Percentiles rank a stretch among this genome's conserved stretches.
Conservation (phyloP, 1,139 yeast species). For the Insectozyma bohioensis region DNA sequence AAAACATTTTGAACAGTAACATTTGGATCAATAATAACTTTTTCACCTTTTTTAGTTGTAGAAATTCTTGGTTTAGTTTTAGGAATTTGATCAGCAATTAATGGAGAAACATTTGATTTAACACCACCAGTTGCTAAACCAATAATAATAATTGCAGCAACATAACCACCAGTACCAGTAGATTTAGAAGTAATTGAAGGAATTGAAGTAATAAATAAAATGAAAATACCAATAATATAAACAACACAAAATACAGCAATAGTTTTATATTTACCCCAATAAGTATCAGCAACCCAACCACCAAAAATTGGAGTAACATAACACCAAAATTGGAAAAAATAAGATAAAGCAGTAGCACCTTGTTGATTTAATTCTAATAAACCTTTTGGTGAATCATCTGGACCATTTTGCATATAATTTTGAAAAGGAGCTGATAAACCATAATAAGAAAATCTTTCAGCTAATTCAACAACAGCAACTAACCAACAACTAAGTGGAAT, state of each 20-base stretch:
- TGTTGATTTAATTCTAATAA: constrained; percentile 59
- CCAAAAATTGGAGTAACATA: constrained; percentile 78
- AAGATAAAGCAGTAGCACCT: constrained; percentile 76
- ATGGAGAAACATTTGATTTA: constrained; percentile 75
- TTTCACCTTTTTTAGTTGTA: constrained; percentile 36
- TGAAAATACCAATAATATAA: constrained; percentile 61
- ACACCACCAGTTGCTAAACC: constrained; percentile 85
- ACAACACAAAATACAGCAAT: constrained; percentile 60
- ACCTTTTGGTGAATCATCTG: constrained; percentile 53
- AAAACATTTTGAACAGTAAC: constrained; percentile 43
- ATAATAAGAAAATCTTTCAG: constrained; percentile 84
- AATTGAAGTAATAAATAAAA: constrained; percentile 70
- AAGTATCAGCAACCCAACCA: constrained; percentile 75
- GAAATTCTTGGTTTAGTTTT: constrained; percentile 37
- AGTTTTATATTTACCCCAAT: constrained; percentile 70
- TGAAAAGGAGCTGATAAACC: constrained; percentile 76
- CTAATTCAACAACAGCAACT: constrained; percentile 75
- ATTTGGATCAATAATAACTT: constrained; percentile 41
- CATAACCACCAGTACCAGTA: constrained; percentile 51
- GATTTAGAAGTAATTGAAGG: constrained; percentile 55
- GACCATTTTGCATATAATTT: constrained; percentile 68
- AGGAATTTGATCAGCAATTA: constrained; percentile 73
- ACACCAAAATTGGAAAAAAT: constrained; percentile 81
- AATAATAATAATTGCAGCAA: constrained; percentile 63
- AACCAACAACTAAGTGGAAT: constrained; percentile 59